phyloP scores from a whole-genome alignment of 345 rosid genomes.

The Arabidopsis thaliana region DNA sequence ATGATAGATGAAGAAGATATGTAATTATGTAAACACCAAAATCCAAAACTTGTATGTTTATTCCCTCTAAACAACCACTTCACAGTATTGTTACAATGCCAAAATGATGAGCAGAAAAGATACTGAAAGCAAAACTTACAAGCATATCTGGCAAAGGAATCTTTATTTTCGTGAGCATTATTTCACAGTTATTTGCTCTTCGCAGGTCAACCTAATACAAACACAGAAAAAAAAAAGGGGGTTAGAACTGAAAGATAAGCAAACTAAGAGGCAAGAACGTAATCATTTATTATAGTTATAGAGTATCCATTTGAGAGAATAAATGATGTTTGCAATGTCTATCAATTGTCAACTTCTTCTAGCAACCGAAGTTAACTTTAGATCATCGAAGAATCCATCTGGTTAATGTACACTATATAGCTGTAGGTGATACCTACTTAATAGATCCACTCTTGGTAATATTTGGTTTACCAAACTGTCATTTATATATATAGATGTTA shows the following conservation, averaged over 20 bases:
- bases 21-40: slow-evolving; percentile 5
- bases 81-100: slow-evolving; percentile 17
- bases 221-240: slow-evolving; percentile 5
- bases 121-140: slow-evolving; percentile 60
- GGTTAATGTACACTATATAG: slow-evolving; percentile 11
- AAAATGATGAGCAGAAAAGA: slow-evolving; percentile 36
- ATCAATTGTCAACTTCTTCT: slow-evolving; percentile 5
- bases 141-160: slow-evolving; percentile 92
- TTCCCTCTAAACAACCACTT: slow-evolving; percentile 8
- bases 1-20: neutral
- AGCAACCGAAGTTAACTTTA: slow-evolving; percentile 19
- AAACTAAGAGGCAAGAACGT: slow-evolving; percentile 11
- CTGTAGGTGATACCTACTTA: slow-evolving; percentile 8
- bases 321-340: neutral
- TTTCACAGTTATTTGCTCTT: slow-evolving; percentile 97
- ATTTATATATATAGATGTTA: slow-evolving; percentile 3
- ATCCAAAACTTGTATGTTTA: neutral
- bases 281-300: neutral
- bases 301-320: slow-evolving; percentile 13
- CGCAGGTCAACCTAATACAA: slow-evolving; percentile 87
- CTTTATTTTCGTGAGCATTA: slow-evolving; percentile 95
- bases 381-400: slow-evolving; percentile 12
- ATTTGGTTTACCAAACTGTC: slow-evolving; percentile 22
- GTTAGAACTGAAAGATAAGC: neutral
- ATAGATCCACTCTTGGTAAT: slow-evolving; percentile 3